A percentile compares a stretch with the other conserved stretches of the same genome.
phyloP scores from a whole-genome alignment of 163 green algal species.

The Scenedesmus sp. region DNA sequence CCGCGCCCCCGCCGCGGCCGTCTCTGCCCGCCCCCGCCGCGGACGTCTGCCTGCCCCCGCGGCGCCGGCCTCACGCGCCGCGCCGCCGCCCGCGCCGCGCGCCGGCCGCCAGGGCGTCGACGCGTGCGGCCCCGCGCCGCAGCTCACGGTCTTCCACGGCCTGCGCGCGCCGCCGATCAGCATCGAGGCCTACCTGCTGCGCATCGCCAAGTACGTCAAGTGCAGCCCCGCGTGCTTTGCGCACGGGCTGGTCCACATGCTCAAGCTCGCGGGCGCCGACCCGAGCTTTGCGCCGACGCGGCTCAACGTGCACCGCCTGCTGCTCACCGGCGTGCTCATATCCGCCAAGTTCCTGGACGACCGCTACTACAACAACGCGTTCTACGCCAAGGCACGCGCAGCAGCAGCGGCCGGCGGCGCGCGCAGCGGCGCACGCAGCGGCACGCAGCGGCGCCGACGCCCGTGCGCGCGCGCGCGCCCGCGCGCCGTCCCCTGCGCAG shows the following conservation, averaged over 20 bases:
- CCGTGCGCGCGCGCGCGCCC: too few species aligned
- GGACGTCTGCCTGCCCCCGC: too few species aligned
- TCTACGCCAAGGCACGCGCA: constrained; percentile 65
- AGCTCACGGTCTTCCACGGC: constrained; percentile 74
- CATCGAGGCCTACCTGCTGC: constrained; percentile 72
- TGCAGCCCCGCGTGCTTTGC: constrained; percentile 81
- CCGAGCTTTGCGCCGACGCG: constrained; percentile 55
- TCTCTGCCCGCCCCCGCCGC: too few species aligned
- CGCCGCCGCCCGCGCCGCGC: too few species aligned
- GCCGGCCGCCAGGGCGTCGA: constrained; percentile 25
- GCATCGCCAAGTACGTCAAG: constrained; percentile 80
- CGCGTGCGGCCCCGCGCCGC: constrained; percentile 8
- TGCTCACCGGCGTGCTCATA: constrained; percentile 74
- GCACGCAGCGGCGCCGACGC: too few species aligned
- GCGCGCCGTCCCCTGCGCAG: not conserved
- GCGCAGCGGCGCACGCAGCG: too few species aligned
- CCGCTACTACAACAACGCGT: constrained; percentile 82
- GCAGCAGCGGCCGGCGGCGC: too few species aligned
- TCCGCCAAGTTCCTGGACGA: constrained; percentile 87
- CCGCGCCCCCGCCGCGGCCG: not conserved
- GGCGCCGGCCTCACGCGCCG: too few species aligned
- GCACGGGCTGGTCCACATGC: constrained; percentile 74
- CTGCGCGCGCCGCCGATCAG: constrained; percentile 66
- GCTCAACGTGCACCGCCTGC: constrained; percentile 79
- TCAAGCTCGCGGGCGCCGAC: constrained; percentile 65